Conservation (phyloP, 208 protist genomes). For the Trypanosoma conorhini region DNA sequence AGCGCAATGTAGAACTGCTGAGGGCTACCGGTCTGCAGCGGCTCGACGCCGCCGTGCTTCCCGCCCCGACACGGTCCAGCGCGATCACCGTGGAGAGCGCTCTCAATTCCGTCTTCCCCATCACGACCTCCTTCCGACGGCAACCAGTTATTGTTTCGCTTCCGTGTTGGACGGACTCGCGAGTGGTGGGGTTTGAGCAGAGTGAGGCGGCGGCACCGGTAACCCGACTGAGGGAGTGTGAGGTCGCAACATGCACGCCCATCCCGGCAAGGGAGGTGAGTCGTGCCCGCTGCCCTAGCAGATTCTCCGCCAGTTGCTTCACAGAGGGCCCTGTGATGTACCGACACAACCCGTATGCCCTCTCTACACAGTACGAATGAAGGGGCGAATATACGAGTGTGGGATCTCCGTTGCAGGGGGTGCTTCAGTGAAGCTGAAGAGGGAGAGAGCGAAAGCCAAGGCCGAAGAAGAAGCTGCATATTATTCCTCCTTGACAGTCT, state of each 20-base stretch:
- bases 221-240: neutral
- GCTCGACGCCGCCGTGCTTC: slow-evolving; percentile 38
- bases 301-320: slow-evolving; percentile 62
- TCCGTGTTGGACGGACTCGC: slow-evolving; percentile 22
- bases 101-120: slow-evolving; percentile 23
- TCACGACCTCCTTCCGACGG: slow-evolving; percentile 28
- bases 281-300: slow-evolving; percentile 39
- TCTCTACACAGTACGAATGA: slow-evolving; percentile 27
- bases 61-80: slow-evolving; percentile 6
- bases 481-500: neutral
- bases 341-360: slow-evolving; percentile 84
- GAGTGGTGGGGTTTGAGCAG: neutral
- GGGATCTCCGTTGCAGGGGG: too few species aligned
- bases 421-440: neutral
- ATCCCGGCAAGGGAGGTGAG: neutral
- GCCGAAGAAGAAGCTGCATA: neutral
- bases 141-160: slow-evolving; percentile 63
- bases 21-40: slow-evolving; percentile 64
- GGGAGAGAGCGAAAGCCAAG: neutral
- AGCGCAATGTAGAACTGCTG: slow-evolving; percentile 65
- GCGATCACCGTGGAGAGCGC: slow-evolving; percentile 18
- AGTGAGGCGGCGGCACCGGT: neutral
- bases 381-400: neutral
- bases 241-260: neutral
- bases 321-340: slow-evolving; percentile 64